phyloP scores from a whole-genome alignment of 495 filamentous ascomycete genomes.

The Penicillium antarcticum region DNA sequence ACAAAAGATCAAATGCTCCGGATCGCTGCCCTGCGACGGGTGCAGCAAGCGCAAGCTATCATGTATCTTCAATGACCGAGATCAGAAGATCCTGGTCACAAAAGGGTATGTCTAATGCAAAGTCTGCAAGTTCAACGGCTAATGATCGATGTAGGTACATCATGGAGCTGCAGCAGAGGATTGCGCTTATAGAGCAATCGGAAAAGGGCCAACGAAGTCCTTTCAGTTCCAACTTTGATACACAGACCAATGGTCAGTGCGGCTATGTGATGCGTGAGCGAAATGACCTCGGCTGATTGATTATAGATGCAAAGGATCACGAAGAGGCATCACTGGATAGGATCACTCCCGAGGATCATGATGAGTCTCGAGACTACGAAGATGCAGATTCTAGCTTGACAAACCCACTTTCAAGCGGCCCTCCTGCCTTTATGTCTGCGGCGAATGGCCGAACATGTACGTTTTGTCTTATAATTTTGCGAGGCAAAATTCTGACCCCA shows the following conservation, averaged over 20 bases:
- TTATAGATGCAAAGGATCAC: constrained; percentile 15
- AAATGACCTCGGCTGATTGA: constrained; percentile 1
- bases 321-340: constrained; percentile 9
- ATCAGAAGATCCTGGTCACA: constrained; percentile 43
- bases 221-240: constrained; percentile 11
- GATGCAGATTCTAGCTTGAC: constrained; percentile 26
- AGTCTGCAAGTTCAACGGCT: neutral
- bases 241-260: neutral
- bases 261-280: neutral
- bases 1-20: constrained; percentile 46
- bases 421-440: constrained; percentile 33
- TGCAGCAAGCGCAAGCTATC: constrained; percentile 43
- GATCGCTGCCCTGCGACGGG: constrained; percentile 37
- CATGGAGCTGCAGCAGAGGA: constrained; percentile 33
- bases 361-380: constrained; percentile 16
- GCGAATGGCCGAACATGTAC: constrained; percentile 31
- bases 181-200: constrained; percentile 23
- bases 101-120: constrained; percentile 22
- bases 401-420: constrained; percentile 36
- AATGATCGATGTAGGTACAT: constrained; percentile 28
- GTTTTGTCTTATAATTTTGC: neutral
- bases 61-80: constrained; percentile 37
- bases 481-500: constrained; percentile 1
- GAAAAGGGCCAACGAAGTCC: constrained; percentile 13
- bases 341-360: constrained; percentile 4